phyloP scores from a whole-genome alignment of 139 green algal species.

The Ulvella scutata region DNA sequence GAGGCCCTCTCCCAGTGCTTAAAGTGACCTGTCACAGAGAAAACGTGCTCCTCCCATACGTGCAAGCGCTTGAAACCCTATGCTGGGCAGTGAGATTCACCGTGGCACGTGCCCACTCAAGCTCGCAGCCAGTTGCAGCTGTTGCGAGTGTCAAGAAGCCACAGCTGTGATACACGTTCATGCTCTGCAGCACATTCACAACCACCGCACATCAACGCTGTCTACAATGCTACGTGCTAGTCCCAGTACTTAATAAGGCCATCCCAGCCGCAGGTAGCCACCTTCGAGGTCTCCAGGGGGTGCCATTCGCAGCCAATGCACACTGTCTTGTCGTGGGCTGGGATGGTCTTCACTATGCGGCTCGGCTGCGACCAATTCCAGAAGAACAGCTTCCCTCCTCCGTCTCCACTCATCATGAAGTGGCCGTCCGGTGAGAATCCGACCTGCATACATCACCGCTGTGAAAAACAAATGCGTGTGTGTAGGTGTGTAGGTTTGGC shows the following conservation, averaged over 20 bases:
- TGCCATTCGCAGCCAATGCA: constrained; percentile 88
- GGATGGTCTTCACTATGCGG: constrained; percentile 42
- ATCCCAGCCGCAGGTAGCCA: constrained; percentile 93
- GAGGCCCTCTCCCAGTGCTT: too few relatives aligned
- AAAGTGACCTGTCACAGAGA: too few relatives aligned
- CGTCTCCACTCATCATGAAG: constrained; percentile 79
- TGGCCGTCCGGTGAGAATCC: constrained; percentile 60
- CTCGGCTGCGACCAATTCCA: constrained; percentile 92
- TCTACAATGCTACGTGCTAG: too few relatives aligned
- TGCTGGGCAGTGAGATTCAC: too few relatives aligned
- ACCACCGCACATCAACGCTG: too few relatives aligned
- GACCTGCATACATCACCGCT: constrained; percentile 3
- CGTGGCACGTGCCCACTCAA: too few relatives aligned
- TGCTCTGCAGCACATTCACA: too few relatives aligned
- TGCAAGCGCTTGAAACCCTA: too few relatives aligned
- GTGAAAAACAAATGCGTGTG: background rate
- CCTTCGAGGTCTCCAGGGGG: constrained; percentile 76
- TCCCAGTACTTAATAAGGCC: constrained; percentile 83
- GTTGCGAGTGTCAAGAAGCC: too few relatives aligned
- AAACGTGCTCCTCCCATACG: too few relatives aligned
- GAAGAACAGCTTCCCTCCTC: constrained; percentile 77
- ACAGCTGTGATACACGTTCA: too few relatives aligned
- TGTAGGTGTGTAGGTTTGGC: background rate
- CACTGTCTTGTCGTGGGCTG: constrained; percentile 78
- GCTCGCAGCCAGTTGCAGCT: too few relatives aligned